Percentiles rank a stretch among this genome's conserved stretches.
Conservation (phyloP, 129 eudicot genomes). For the Scalesia atractyloides region DNA sequence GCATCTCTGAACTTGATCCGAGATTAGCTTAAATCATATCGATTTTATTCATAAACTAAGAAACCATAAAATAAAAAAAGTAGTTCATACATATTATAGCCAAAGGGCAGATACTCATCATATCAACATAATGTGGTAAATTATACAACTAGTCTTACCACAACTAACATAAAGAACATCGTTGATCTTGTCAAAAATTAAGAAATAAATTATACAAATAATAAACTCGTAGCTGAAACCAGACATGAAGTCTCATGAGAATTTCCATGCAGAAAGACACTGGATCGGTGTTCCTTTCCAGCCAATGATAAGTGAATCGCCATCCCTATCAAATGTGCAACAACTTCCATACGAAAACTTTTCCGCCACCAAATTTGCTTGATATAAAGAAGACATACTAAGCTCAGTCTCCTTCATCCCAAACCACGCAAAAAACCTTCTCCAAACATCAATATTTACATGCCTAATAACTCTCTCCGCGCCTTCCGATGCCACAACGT, state of each 20-base stretch:
- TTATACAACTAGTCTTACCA: slow-evolving; percentile 9
- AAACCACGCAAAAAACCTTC: slow-evolving; percentile 43
- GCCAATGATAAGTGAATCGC: slow-evolving; percentile 42
- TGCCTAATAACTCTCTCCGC: slow-evolving; percentile 51
- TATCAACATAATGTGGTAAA: background rate
- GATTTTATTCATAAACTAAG: background rate
- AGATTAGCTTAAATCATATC: background rate
- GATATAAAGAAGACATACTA: slow-evolving; percentile 45
- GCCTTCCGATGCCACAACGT: slow-evolving; percentile 49
- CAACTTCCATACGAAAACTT: slow-evolving; percentile 35
- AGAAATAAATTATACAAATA: slow-evolving; percentile 11
- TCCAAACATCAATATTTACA: slow-evolving; percentile 55
- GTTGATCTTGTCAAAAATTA: background rate
- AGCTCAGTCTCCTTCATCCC: slow-evolving; percentile 50
- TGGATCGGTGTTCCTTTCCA: slow-evolving; percentile 69
- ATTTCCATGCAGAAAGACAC: slow-evolving; percentile 55
- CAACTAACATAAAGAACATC: background rate
- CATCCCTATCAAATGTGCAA: slow-evolving; percentile 53
- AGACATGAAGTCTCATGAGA: slow-evolving; percentile 17
- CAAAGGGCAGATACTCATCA: background rate
- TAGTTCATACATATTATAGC: background rate
- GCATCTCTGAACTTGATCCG: background rate
- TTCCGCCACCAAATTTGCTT: slow-evolving; percentile 38
- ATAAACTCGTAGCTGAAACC: slow-evolving; percentile 2
- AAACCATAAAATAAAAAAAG: background rate